Evolutionary conservation across 1,139 yeast species (phyloP).

Genomic region (Lodderomyces orthopsilosis): DNA sequence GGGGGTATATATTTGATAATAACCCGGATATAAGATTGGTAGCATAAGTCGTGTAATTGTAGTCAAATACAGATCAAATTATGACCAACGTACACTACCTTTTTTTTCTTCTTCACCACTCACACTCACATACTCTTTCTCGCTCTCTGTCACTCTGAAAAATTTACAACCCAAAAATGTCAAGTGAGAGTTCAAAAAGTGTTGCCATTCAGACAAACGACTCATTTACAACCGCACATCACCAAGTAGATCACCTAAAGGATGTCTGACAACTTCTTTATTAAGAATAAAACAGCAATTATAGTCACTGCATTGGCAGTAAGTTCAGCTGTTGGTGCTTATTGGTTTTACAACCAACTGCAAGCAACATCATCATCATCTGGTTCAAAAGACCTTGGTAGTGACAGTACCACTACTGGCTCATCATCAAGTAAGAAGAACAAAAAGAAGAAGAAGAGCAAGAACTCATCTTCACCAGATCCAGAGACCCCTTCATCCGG

Average conservation of each 20-base stretch:
- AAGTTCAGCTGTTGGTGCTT: constrained; percentile 60
- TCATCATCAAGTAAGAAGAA: constrained; percentile 5
- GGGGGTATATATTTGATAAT: no score
- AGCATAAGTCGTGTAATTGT: neutral
- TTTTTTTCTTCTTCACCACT: neutral
- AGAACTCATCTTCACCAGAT: constrained; percentile 6
- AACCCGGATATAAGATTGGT: no score
- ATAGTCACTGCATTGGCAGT: constrained; percentile 61
- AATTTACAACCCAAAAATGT: neutral
- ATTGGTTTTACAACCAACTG: constrained; percentile 47
- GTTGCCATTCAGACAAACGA: neutral
- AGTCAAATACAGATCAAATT: neutral
- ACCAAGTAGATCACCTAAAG: no score
- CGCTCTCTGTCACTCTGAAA: neutral
- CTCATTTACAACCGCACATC: no score
- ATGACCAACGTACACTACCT: neutral
- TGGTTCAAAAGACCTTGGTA: constrained; percentile 4
- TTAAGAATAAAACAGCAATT: constrained; percentile 59
- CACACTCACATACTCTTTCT: neutral
- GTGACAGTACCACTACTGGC: neutral
- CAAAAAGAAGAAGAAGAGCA: constrained; percentile 12
- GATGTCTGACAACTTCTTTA: constrained; percentile 37
- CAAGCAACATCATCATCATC: constrained; percentile 13
- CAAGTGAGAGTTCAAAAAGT: no score
- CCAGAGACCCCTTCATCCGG: constrained; percentile 5